Evolutionary conservation across 164 flowering plant species (phyloP), one percentile per base, ranked within the genome.

Genomic region (Euptelea pleiosperma): DNA sequence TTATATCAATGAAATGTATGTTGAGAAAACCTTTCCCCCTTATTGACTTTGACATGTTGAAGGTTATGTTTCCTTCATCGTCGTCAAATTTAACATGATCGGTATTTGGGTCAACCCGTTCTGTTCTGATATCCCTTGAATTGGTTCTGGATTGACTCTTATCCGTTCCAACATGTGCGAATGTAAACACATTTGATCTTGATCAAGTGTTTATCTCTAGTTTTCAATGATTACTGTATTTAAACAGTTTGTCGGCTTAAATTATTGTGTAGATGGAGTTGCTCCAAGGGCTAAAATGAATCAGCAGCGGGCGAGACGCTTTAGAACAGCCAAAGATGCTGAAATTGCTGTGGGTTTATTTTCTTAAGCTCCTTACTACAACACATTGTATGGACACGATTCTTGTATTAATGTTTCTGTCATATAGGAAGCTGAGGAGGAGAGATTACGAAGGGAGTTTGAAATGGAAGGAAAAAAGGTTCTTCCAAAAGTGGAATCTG

Each of bases 261-360:
- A 18, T 2, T 47, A 18, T 51, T 43, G 5, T 63, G 40, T 26
- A 81, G 84, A 81, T 68, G 89, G 89, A 7, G 89, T 81, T 0
- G 81, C 89, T 8, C 86, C 89, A 15, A 58, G 83, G 19, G 81
- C 84, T 0, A 81, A 83, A 58, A 75, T 83, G 81, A 81, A 83
- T 63, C 84, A 83, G 11, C 86, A 81, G 41, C 48, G 86, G 4
- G 31, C 70, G 0, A 65, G 86, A 37, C 73, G 86, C 1, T 83
- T 81, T 45, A 42, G 65, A 15, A 31, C 74, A 0, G 72, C 86
- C 0, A 83, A 83, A 63, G 73, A 75, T 33, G 58, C 51, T 28
- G 74, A 69, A 57, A 29, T 55, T 0, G 60, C 62, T 18, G 88
- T 83, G 33, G 3, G 72, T 60, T 33, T 48, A 26, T 25, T 4